Base-by-base conservation (phyloP, 495 filamentous ascomycete species). In the Xylaria cubensis region DNA sequence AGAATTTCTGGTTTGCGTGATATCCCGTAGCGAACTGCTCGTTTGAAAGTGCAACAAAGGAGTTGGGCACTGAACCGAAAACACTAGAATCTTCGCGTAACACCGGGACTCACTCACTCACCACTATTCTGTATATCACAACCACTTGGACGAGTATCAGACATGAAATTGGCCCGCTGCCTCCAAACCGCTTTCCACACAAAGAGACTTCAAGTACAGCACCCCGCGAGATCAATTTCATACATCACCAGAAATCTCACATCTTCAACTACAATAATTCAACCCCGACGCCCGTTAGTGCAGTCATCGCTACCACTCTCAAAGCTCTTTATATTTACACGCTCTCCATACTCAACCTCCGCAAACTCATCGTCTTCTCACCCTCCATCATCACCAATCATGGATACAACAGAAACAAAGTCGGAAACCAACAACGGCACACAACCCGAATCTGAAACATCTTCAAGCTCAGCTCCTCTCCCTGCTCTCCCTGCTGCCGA, bases 401-500 rank as follows among this genome's bases (percentile, higher is more conserved):
- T 71, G 69, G 69, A 63, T 15, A 12, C 69, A 1, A 17, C 58
- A 64, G 50, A 71, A 21, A 21, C 51, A 13, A 67, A 50, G 63
- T 2, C 17, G 7, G 63, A 61, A 46, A 46, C 0, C 39, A 50
- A 39, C 41, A 51, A 41, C 19, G 46, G 19, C 21, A 36, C 61
- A 12, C 46, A 71, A 58, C n/a, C 58, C 53, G 68, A 63, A 21
- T 42, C 67, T 19, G 58, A 67, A 21, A 3, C 65, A 15, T 34
- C 72, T n/a, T 48, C 65, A 8, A 39, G 51, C 17, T 26, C 26
- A 48, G 3, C 46, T 9, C 19, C 64, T 2, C 67, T 80, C 4
- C 80, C 80, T 15, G 77, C 79, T 5, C 74, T 80, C 0, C 74
- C 73, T 0, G 41, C 72, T 24, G 56, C 29, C 56, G 50, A 68